Evolutionary conservation across 2,329 filamentous ascomycete genomes (phyloP), one percentile per base, ranked within the genome.

Genomic region (Aspergillus fumigatiaffinis): DNA sequence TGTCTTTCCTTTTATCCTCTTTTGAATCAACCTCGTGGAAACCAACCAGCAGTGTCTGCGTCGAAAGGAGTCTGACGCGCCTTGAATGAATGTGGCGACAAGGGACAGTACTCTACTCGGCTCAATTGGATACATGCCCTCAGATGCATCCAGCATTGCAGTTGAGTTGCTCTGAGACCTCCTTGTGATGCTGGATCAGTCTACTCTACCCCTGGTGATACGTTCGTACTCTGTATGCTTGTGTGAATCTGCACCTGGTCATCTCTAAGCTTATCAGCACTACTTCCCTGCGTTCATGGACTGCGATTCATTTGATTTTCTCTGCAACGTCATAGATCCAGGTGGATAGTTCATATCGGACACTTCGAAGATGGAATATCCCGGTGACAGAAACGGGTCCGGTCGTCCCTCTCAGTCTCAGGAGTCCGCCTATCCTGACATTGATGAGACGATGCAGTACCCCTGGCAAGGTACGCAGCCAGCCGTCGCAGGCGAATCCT

Each of bases 401-500:
- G 57, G 56, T 32, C 61, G 54, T 20, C 50, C 52, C 23, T 28
- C 59, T 52, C 56, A 62, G 3, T 44, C 58, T 5, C 64, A 68
- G 56, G 62, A 70, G 32, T 60, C 64, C 23, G 54, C 50, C 35
- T 74, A 74, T 56, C 71, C 72, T 9, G 71, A 72, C 51, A 68
- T 72, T 56, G 67, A 72, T 57, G 71, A 72, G 54, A 60, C 59
- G 3, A 41, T 68, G 14, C 68, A 69, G n/a, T 73, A 73, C 32
- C 65, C 69, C 47, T 74, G 69, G 71, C 69, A 70, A 53, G 64
- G 60, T 6, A 53, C 25, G 20, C 65, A 66, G 53, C 56, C 62
- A 38, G 44, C 58, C 9, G 48, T 50, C 10, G 25, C 56, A 9
- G 55, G 56, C 14, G 60, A 67, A 3, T 28, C 64, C 3, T 56